phyloP scores from a whole-genome alignment of 805 yeast species.

The Wickerhamiella bombiphila region DNA sequence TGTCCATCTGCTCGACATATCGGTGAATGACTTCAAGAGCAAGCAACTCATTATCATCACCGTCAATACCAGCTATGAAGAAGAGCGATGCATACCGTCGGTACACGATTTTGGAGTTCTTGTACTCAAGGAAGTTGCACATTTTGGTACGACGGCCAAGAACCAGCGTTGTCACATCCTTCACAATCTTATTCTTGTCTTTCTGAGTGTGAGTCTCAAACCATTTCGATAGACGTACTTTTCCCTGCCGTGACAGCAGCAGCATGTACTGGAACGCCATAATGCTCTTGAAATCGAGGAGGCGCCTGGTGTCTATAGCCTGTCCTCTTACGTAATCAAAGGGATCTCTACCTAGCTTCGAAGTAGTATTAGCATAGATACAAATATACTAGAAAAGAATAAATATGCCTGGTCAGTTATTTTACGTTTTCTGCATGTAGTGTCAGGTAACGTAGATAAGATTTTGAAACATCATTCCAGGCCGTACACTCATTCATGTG shows the following conservation, averaged over 20 bases:
- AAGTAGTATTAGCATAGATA: no score
- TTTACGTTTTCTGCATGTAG: background rate
- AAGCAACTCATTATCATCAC: conserved; percentile 71
- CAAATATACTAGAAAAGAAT: background rate
- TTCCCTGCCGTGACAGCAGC: conserved; percentile 85
- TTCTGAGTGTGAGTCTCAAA: conserved; percentile 68
- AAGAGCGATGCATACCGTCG: conserved; percentile 87
- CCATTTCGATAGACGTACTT: conserved; percentile 89
- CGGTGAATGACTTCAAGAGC: conserved; percentile 80
- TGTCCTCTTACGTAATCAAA: background rate
- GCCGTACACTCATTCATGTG: background rate
- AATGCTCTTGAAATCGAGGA: background rate
- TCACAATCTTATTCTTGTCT: conserved; percentile 68
- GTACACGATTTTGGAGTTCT: conserved; percentile 72
- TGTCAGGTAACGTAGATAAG: conserved; percentile 3
- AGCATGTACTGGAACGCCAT: conserved; percentile 74
- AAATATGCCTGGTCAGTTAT: conserved; percentile 5
- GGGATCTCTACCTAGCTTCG: no score
- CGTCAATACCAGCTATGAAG: conserved; percentile 74
- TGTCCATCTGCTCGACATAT: conserved; percentile 94
- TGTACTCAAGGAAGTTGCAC: conserved; percentile 88
- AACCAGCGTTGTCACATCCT: conserved; percentile 76
- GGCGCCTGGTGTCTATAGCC: background rate
- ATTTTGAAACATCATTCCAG: conserved; percentile 1
- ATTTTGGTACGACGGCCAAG: conserved; percentile 78